Base-by-base conservation (phyloP, 441 rosid species). In the Bruguiera hainesii region DNA sequence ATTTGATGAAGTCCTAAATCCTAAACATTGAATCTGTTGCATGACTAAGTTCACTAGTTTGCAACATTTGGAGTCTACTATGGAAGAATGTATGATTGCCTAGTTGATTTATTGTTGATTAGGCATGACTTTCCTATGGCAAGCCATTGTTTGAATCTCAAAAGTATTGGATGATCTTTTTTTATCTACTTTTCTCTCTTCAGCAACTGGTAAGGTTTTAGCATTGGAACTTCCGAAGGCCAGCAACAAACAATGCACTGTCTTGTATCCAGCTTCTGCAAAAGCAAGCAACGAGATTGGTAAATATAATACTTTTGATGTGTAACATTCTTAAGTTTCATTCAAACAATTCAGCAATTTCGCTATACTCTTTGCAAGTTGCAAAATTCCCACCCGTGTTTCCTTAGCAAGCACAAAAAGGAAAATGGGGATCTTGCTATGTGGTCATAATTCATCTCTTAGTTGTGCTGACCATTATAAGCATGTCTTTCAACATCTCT, bases 251-350 rank as follows among this genome's bases (percentile, higher is more conserved):
- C 84, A 68, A 66, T 84, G 92, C 69, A 85, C 85, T 21, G 97
- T 94, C 71, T 82, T 94, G 76, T 94, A 91, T 83, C 99, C 98
- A 29, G 94, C 99, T 75, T 94, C 99, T 42, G 70, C 74, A 57
- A 91, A 89, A 81, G 94, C 99, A 77, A 76, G 98, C 83, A 81
- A 73, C 63, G 96, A 89, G 60, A 91, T 91, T 56, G 97, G 97
- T 93, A 77, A 61, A 82, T 70, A 49, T 48, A 53, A 48, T 64
- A 16, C 46, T 59, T 71, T 68, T 10, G 28, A 20, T 10, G 18
- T 11, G 48, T 39, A 11, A 2, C 48, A 10, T 10, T 39, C 16
- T 39, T 39, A 39, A 10, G 48, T 13, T 39, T 39, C 16, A 13
- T 18, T 11, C 48, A 39, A 39, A 39, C 48, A 39, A 11, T 11